Conservation (phyloP, 2,329 filamentous ascomycete genomes). For the Colletotrichum filicis region DNA sequence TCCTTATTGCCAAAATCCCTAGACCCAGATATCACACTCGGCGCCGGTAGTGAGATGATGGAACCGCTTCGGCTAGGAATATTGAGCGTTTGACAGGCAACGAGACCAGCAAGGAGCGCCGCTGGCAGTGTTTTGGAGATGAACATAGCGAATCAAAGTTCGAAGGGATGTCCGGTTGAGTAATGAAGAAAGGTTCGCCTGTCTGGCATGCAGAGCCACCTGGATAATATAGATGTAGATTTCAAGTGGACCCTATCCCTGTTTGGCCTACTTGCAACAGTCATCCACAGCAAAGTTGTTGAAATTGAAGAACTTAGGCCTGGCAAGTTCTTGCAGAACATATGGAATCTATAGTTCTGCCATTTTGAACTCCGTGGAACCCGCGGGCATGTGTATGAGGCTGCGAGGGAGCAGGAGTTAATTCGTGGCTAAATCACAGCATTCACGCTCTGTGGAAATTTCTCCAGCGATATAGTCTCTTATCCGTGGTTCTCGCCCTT, state of each 20-base stretch:
- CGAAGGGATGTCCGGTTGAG: no score
- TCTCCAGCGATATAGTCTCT: neutral
- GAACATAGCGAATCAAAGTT: neutral
- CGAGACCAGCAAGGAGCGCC: neutral
- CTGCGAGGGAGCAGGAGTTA: neutral
- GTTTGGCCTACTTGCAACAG: no score
- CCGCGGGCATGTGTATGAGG: neutral
- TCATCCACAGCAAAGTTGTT: no score
- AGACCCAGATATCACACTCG: constrained; percentile 32
- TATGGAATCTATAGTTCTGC: neutral
- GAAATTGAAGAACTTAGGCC: no score
- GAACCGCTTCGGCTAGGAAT: constrained; percentile 35
- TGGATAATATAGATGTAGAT: no score
- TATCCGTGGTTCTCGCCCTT: neutral
- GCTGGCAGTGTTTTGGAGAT: neutral
- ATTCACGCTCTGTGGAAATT: neutral
- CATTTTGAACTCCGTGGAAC: neutral
- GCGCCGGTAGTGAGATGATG: constrained; percentile 32
- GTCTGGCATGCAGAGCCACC: no score
- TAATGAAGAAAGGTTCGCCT: no score
- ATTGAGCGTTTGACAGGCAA: constrained; percentile 33
- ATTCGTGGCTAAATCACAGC: neutral
- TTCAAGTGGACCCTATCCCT: no score
- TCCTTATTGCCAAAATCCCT: constrained; percentile 33
- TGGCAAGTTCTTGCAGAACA: no score